Evolutionary conservation across 1,284 basidiomycete genomes (phyloP).

Genomic region (Filobasidium uniguttulatum): DNA sequence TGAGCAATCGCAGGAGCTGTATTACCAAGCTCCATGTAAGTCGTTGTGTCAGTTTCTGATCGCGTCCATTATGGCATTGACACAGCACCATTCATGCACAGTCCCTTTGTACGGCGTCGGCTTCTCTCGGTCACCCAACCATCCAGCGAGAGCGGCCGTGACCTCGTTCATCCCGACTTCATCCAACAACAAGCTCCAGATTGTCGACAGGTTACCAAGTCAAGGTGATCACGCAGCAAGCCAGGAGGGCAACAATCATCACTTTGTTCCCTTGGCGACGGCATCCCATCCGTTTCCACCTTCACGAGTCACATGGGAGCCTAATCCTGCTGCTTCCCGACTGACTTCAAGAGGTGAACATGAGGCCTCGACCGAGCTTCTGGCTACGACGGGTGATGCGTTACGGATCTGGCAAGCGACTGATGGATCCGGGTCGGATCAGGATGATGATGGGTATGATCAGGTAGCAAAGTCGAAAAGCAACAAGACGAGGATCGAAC

Average conservation of each 20-base stretch:
- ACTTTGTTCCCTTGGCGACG: constrained; percentile 23
- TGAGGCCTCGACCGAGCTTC: constrained; percentile 44
- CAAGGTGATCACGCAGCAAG: constrained; percentile 8
- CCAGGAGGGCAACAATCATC: constrained; percentile 7
- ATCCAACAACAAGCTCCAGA: constrained; percentile 29
- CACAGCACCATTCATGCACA: constrained; percentile 16
- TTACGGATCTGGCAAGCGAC: constrained; percentile 75
- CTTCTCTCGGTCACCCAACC: constrained; percentile 29
- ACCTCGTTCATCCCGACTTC: constrained; percentile 26
- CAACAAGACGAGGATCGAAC: constrained; percentile 10
- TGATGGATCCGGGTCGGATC: too few species aligned
- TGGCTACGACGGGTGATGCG: constrained; percentile 82
- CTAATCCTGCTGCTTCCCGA: constrained; percentile 12
- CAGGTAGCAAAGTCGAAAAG: constrained; percentile 19
- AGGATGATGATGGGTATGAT: constrained; percentile 18
- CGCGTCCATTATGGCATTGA: too few species aligned
- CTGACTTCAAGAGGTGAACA: not conserved
- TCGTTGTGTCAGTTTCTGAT: not conserved
- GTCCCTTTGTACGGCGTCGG: constrained; percentile 34
- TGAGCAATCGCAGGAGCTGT: constrained; percentile 10
- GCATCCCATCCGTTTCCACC: constrained; percentile 29
- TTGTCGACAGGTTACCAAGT: constrained; percentile 21
- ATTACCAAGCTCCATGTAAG: constrained; percentile 17
- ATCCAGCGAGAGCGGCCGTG: constrained; percentile 29
- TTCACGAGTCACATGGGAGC: constrained; percentile 37